A percentile compares a stretch with the other conserved stretches of the same genome.
Conservation (phyloP, 371 early-diverging fungal species). For the Rhizopus delemar region DNA sequence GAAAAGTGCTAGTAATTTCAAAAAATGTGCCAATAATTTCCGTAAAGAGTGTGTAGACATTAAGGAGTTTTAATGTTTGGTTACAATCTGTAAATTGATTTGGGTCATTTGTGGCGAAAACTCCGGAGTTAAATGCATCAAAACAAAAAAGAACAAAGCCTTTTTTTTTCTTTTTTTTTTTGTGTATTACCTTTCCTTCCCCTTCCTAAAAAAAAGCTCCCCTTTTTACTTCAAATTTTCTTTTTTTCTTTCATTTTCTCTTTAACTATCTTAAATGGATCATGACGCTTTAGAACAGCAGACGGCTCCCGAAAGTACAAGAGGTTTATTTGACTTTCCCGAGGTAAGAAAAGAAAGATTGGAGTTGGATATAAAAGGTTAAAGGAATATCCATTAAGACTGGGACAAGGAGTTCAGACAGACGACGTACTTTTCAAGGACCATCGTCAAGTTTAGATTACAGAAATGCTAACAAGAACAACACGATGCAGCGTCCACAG, state of each 20-base stretch:
- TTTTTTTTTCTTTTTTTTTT: slow-evolving; percentile 13
- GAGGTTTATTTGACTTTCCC: slow-evolving; percentile 52
- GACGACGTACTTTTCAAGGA: slow-evolving; percentile 38
- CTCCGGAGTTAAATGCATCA: no score
- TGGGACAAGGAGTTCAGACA: slow-evolving; percentile 20
- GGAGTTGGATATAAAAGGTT: neutral
- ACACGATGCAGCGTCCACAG: slow-evolving; percentile 14
- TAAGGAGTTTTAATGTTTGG: no score
- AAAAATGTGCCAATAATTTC: no score
- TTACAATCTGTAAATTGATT: no score
- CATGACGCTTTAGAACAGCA: slow-evolving; percentile 51
- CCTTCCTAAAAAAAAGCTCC: neutral
- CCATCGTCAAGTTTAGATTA: slow-evolving; percentile 5
- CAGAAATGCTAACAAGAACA: neutral
- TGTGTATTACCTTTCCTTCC: slow-evolving; percentile 4
- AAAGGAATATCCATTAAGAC: slow-evolving; percentile 1
- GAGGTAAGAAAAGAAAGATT: slow-evolving; percentile 15
- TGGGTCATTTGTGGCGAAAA: no score
- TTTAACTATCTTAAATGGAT: slow-evolving; percentile 31
- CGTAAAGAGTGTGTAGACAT: no score
- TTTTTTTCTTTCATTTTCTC: slow-evolving; percentile 5
- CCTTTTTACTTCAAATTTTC: slow-evolving; percentile 11
- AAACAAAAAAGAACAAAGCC: neutral
- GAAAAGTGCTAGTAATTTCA: no score
- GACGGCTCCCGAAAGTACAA: slow-evolving; percentile 56